phyloP scores from a whole-genome alignment of 2,329 filamentous ascomycete species.

The Pezicula rhizophila region DNA sequence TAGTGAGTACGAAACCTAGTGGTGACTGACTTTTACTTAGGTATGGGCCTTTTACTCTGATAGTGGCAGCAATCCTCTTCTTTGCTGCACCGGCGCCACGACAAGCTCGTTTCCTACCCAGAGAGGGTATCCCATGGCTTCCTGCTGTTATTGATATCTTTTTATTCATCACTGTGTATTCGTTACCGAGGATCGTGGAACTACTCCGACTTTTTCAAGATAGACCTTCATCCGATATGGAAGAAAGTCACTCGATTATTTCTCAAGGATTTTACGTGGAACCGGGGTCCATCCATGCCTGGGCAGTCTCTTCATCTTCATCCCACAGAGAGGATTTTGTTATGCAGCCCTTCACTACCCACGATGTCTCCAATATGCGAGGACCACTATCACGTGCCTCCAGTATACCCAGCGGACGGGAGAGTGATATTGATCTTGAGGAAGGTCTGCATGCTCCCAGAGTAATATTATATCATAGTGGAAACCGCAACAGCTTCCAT shows the following conservation, averaged over 20 bases:
- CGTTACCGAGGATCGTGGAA: conserved; percentile 3
- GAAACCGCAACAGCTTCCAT: no score
- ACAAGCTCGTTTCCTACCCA: conserved; percentile 3
- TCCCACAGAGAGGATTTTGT: no score
- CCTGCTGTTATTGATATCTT: conserved; percentile 8
- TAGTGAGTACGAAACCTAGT: neutral
- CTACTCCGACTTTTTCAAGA: neutral
- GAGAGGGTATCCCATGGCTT: conserved; percentile 9
- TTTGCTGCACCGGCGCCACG: conserved; percentile 3
- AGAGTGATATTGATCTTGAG: conserved; percentile 1
- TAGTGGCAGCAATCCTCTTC: neutral
- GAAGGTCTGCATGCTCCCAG: no score
- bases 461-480: no score
- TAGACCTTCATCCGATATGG: neutral
- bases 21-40: conserved; percentile 1
- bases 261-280: no score
- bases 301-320: no score
- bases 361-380: conserved; percentile 1
- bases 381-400: neutral
- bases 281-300: no score
- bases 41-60: conserved; percentile 1
- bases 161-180: conserved; percentile 9
- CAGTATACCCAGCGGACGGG: neutral
- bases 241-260: no score
- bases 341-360: neutral